Percentiles rank a stretch among this genome's conserved stretches.
Conservation (phyloP, 495 filamentous ascomycete genomes). For the Aspergillus haitiensis region DNA sequence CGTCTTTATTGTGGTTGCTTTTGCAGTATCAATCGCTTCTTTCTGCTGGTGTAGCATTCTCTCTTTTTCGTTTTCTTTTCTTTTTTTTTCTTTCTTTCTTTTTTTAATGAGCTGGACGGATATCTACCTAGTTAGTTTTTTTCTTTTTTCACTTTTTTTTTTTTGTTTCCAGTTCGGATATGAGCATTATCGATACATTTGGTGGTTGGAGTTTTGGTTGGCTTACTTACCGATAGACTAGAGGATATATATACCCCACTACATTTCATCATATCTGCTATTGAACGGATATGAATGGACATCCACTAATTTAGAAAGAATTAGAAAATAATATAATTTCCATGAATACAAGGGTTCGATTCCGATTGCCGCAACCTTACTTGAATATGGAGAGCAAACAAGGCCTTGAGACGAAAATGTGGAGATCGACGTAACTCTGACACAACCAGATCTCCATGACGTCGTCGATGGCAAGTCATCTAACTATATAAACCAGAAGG, state of each 20-base stretch:
- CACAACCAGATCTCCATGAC: slow-evolving; percentile 1
- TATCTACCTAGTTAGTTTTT: background rate
- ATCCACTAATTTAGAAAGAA: too few species aligned
- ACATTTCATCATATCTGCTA: background rate
- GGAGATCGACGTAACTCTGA: slow-evolving; percentile 12
- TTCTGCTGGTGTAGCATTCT: too few species aligned
- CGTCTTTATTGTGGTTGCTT: too few species aligned
- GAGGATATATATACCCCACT: background rate
- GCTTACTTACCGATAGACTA: background rate
- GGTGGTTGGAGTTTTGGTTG: background rate
- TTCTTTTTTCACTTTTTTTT: background rate
- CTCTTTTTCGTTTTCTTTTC: too few species aligned
- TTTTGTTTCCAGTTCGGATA: background rate
- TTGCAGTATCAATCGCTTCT: too few species aligned
- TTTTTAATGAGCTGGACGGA: too few species aligned
- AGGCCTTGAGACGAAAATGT: background rate
- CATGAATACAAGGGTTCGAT: background rate
- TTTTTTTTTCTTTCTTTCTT: too few species aligned
- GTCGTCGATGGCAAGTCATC: background rate
- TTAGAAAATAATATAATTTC: background rate
- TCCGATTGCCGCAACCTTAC: too few species aligned
- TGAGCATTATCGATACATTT: background rate
- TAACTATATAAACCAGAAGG: background rate
- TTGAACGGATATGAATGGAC: too few species aligned
- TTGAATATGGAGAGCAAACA: too few species aligned